A percentile compares a stretch with the other conserved stretches of the same genome.
phyloP scores from a whole-genome alignment of 148 eudicot genomes.

The Cornus controversa region DNA sequence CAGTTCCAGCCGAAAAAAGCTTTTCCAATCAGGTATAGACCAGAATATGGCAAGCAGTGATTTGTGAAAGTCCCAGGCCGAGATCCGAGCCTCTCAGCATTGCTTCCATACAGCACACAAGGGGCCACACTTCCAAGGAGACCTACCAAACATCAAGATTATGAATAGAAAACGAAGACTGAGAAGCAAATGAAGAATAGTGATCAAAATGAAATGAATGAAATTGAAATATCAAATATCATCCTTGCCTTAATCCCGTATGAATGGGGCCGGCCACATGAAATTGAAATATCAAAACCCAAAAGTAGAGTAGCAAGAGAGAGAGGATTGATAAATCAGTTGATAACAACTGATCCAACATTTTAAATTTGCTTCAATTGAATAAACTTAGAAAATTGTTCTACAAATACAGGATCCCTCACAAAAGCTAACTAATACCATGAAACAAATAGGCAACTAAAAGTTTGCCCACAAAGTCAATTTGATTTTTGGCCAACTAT shows the following conservation, averaged over 20 bases:
- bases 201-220: not conserved
- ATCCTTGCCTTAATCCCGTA: too few species aligned
- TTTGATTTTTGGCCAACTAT: not conserved
- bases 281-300: not conserved
- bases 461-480: not conserved
- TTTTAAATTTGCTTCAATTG: not conserved
- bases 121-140: conserved; percentile 84
- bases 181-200: not conserved
- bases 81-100: conserved; percentile 70
- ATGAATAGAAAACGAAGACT: not conserved
- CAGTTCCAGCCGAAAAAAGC: conserved; percentile 73
- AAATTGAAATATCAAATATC: too few species aligned
- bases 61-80: conserved; percentile 57
- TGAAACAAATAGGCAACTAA: not conserved
- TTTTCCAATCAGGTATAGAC: conserved; percentile 69
- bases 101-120: conserved; percentile 80
- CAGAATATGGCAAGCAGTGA: conserved; percentile 77
- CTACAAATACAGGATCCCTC: not conserved
- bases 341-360: not conserved
- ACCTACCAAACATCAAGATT: conserved; percentile 34
- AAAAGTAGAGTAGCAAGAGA: not conserved
- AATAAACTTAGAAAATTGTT: not conserved
- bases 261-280: too few species aligned
- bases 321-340: not conserved
- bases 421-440: not conserved